These are phyloP conservation scores for Hippophae tibetana DNA, from an alignment of 306 rosid genomes.

Conservation along the genomic window DNA sequence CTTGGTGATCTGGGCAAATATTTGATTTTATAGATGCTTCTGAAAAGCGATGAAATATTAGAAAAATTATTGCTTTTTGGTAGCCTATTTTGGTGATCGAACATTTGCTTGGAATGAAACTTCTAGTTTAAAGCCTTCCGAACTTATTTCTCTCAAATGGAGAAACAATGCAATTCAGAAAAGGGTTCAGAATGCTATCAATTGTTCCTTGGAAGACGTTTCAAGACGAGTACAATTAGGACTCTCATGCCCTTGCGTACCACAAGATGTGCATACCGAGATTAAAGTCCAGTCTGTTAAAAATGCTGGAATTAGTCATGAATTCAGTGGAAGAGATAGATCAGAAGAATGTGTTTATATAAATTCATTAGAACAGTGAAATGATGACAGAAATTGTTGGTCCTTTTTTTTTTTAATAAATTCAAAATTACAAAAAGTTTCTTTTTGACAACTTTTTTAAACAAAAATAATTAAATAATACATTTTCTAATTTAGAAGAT, in stretches of 20 bases:
- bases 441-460: no score
- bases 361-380: slow-evolving; percentile 30
- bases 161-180: slow-evolving; percentile 68
- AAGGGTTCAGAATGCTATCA: slow-evolving; percentile 66
- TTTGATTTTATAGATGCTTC: slow-evolving; percentile 79
- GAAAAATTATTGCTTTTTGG: slow-evolving; percentile 74
- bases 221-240: slow-evolving; percentile 71
- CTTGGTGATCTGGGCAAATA: slow-evolving; percentile 99
- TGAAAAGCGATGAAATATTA: slow-evolving; percentile 72
- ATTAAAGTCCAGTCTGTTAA: slow-evolving; percentile 56
- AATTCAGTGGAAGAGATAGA: slow-evolving; percentile 35
- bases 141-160: slow-evolving; percentile 49
- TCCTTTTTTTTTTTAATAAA: no score
- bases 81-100: slow-evolving; percentile 93
- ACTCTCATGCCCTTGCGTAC: slow-evolving; percentile 67
- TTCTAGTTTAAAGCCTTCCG: slow-evolving; percentile 62
- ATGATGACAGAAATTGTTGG: no score
- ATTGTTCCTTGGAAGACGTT: slow-evolving; percentile 74
- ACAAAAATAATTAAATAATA: no score
- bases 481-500: no score
- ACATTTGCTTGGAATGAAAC: slow-evolving; percentile 97
- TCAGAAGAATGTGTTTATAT: slow-evolving; percentile 48
- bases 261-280: slow-evolving; percentile 39
- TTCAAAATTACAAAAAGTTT: no score
- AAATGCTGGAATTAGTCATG: slow-evolving; percentile 66